Base-by-base conservation (phyloP, 768 basidiomycete genomes). In the Termitomyces sp. region DNA sequence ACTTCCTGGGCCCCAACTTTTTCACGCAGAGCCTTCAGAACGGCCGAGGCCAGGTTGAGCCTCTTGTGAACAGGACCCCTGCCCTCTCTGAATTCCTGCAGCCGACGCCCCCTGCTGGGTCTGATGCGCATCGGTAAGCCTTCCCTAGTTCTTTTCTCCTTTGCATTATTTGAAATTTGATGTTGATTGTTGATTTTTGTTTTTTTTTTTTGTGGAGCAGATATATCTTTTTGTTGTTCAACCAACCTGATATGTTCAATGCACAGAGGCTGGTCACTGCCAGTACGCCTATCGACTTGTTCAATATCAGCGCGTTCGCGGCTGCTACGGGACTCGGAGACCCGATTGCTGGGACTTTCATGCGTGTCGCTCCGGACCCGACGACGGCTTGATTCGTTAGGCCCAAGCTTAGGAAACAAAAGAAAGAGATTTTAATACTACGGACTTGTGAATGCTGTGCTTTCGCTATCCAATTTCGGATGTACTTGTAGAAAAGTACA, bases 301-400 rank as follows among this genome's bases (percentile, higher is more conserved):
- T 78, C 66, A 78, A 78, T 53, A 70, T 51, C 24, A 51, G 49
- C 28, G 35, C 38, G 11, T 51, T 51, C 19, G 49, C 49, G 12
- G 58, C 57, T 11, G 66, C 63, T 11, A 73, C 75, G 26, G 70
- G 73, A 11, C 65, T 81, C 15, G 78, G 78, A 22, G 61, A 69
- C 15, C 77, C 78, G 0, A 68, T 80, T 37, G 79, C 69, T 12
- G 79, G 78, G 44, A 77, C 76, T 0, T 81, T 77, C 62, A 77
- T 78, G 72, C 63, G 69, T 14, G 76, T 78, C 24, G 74, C 66
- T 1, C 72, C 75, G 2, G 64, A 68, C 37, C 52, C 59, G 21
- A 26, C 60, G 12, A 24, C 21, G 15, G 56, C 46, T 19, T 56
- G 42, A 38, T n/a, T 22, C 3, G 8, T n/a, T 9, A 5, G 1